A percentile compares a stretch with the other conserved stretches of the same genome.
phyloP scores from a whole-genome alignment of 2,329 filamentous ascomycete species.

The Fusarium oligoseptatum region DNA sequence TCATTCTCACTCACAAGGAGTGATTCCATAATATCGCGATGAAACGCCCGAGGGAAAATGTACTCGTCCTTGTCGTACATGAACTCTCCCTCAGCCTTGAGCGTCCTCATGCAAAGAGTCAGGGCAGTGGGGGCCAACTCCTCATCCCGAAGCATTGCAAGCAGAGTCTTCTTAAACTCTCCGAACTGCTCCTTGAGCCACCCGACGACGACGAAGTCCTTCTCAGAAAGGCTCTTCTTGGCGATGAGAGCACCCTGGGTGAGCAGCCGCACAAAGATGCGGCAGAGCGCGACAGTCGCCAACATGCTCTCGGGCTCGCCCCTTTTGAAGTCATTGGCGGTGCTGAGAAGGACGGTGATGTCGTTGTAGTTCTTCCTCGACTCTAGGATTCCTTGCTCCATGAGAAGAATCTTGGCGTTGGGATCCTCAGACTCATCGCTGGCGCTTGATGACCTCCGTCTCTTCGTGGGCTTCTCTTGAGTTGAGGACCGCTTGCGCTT shows the following conservation, averaged over 20 bases:
- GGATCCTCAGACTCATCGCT: slow-evolving; percentile 65
- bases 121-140: slow-evolving; percentile 78
- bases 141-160: slow-evolving; percentile 72
- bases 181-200: slow-evolving; percentile 84
- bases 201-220: slow-evolving; percentile 78
- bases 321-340: slow-evolving; percentile 61
- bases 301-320: slow-evolving; percentile 69
- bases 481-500: slow-evolving; percentile 67
- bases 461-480: slow-evolving; percentile 63
- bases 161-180: slow-evolving; percentile 76
- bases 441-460: slow-evolving; percentile 62
- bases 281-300: slow-evolving; percentile 84
- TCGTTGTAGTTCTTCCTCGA: slow-evolving; percentile 95
- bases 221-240: slow-evolving; percentile 75
- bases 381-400: slow-evolving; percentile 86
- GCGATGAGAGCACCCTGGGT: slow-evolving; percentile 78
- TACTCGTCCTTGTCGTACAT: slow-evolving; percentile 72
- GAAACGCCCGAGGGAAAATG: slow-evolving; percentile 76
- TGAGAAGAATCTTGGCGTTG: slow-evolving; percentile 75
- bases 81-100: slow-evolving; percentile 82
- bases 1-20: slow-evolving; percentile 71
- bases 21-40: slow-evolving; percentile 73
- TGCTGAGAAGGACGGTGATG: slow-evolving; percentile 78
- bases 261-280: slow-evolving; percentile 86
- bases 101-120: slow-evolving; percentile 83